Evolutionary conservation across 306 rosid species (phyloP).

Genomic region (Astragalus membranaceus): DNA sequence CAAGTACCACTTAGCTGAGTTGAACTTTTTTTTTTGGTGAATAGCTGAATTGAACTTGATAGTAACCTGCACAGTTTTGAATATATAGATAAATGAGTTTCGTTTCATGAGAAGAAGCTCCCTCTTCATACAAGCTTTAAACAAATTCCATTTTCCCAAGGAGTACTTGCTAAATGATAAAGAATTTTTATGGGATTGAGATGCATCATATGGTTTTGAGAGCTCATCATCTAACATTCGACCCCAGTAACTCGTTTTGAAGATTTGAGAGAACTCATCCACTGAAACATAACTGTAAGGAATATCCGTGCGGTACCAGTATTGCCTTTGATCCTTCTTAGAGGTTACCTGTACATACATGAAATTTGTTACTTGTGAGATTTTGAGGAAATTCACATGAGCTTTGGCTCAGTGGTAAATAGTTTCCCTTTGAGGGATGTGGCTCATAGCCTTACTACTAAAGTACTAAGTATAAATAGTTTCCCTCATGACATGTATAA

Average conservation of each 20-base stretch:
- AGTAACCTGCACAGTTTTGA: slow-evolving; percentile 67
- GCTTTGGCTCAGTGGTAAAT: slow-evolving; percentile 2
- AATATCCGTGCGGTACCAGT: slow-evolving; percentile 47
- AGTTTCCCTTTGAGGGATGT: too few species aligned
- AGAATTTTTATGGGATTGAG: slow-evolving; percentile 43
- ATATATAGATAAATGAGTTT: slow-evolving; percentile 61
- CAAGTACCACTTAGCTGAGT: not conserved
- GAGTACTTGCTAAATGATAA: slow-evolving; percentile 54
- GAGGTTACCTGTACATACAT: slow-evolving; percentile 55
- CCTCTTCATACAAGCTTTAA: slow-evolving; percentile 63
- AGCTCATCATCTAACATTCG: slow-evolving; percentile 47
- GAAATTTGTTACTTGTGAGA: slow-evolving; percentile 17
- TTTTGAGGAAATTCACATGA: not conserved
- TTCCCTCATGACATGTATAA: too few species aligned
- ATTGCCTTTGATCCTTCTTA: slow-evolving; percentile 71
- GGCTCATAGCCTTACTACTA: too few species aligned
- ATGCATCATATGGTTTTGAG: slow-evolving; percentile 49
- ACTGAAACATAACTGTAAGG: slow-evolving; percentile 58
- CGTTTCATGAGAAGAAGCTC: slow-evolving; percentile 74
- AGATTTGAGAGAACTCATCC: slow-evolving; percentile 46
- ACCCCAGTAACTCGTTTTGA: slow-evolving; percentile 51
- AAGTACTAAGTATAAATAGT: too few species aligned
- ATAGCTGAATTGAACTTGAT: slow-evolving; percentile 2
- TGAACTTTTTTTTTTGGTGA: not conserved
- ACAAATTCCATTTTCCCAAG: slow-evolving; percentile 53